Percentiles rank a stretch among this genome's conserved stretches.
These are phyloP conservation scores for Tubosaeta brunneosetosa DNA, from an alignment of 768 basidiomycete genomes.

Conservation along the genomic window DNA sequence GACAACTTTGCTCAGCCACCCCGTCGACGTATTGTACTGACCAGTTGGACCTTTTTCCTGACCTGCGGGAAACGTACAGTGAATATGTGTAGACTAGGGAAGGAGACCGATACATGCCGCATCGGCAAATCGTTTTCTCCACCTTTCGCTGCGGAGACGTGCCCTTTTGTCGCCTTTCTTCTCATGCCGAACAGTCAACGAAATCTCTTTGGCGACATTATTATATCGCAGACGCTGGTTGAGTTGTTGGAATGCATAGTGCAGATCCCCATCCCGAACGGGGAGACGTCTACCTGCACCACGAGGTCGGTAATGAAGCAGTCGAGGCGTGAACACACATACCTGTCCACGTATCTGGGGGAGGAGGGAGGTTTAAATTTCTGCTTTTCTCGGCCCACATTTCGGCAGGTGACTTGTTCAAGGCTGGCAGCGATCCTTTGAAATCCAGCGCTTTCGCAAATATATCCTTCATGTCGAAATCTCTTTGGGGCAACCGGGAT, in stretches of 20 bases:
- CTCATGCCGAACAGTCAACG: slow-evolving; percentile 60
- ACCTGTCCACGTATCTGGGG: slow-evolving; percentile 55
- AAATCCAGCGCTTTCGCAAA: slow-evolving; percentile 14
- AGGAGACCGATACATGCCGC: slow-evolving; percentile 46
- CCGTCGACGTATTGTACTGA: slow-evolving; percentile 71
- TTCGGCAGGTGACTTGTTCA: slow-evolving; percentile 31
- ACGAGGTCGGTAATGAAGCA: slow-evolving; percentile 5
- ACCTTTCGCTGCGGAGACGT: slow-evolving; percentile 68
- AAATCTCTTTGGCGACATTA: slow-evolving; percentile 47
- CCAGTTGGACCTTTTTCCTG: slow-evolving; percentile 76
- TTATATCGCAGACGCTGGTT: slow-evolving; percentile 51
- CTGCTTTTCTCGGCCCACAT: slow-evolving; percentile 30
- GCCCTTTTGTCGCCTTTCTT: slow-evolving; percentile 79
- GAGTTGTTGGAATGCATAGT: slow-evolving; percentile 45
- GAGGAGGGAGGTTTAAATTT: slow-evolving; percentile 27
- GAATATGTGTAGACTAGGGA: slow-evolving; percentile 8
- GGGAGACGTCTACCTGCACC: slow-evolving; percentile 56
- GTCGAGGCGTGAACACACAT: neutral
- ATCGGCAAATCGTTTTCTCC: slow-evolving; percentile 75
- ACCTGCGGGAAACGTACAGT: slow-evolving; percentile 47
- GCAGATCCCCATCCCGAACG: slow-evolving; percentile 43
- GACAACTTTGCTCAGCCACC: slow-evolving; percentile 44
- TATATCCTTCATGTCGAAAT: slow-evolving; percentile 12
- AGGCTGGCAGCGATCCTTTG: slow-evolving; percentile 9
- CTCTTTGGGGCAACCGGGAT: slow-evolving; percentile 4